phyloP scores from a whole-genome alignment of 805 yeast species.

The Grigorovia transvaalensis region DNA sequence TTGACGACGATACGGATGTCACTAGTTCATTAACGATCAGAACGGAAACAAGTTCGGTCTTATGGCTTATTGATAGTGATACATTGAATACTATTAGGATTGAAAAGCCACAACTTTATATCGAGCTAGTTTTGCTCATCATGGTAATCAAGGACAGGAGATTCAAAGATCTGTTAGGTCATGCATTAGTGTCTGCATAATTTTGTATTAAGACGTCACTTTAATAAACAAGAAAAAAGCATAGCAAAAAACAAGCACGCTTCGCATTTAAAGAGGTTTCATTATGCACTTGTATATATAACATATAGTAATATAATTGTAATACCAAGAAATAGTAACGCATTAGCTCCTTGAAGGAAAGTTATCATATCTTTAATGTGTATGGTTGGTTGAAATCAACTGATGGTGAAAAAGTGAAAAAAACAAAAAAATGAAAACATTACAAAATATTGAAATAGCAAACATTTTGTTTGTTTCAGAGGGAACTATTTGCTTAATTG shows the following conservation, averaged over 20 bases:
- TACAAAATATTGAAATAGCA: background rate
- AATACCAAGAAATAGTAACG: no score
- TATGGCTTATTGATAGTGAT: slow-evolving; percentile 55
- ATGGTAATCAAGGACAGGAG: slow-evolving; percentile 57
- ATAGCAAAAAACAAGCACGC: background rate
- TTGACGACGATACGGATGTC: background rate
- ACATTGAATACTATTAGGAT: slow-evolving; percentile 37
- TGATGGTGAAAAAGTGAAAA: background rate
- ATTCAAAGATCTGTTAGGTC: slow-evolving; percentile 66
- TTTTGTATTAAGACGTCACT: background rate
- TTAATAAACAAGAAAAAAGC: background rate
- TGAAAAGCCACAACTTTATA: slow-evolving; percentile 44
- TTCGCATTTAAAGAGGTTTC: background rate
- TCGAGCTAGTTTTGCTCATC: slow-evolving; percentile 54
- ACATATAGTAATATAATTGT: background rate
- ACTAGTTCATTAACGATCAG: slow-evolving; percentile 33
- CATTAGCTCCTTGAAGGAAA: no score
- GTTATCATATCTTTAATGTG: no score
- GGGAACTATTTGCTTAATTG: no score
- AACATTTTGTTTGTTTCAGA: no score
- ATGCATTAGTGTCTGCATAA: slow-evolving; percentile 35
- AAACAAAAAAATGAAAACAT: background rate
- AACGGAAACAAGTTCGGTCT: slow-evolving; percentile 50
- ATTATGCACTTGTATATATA: background rate
- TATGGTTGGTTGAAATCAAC: background rate